Base-by-base conservation (phyloP, 768 basidiomycete species). In the Lentinula lateritia region DNA sequence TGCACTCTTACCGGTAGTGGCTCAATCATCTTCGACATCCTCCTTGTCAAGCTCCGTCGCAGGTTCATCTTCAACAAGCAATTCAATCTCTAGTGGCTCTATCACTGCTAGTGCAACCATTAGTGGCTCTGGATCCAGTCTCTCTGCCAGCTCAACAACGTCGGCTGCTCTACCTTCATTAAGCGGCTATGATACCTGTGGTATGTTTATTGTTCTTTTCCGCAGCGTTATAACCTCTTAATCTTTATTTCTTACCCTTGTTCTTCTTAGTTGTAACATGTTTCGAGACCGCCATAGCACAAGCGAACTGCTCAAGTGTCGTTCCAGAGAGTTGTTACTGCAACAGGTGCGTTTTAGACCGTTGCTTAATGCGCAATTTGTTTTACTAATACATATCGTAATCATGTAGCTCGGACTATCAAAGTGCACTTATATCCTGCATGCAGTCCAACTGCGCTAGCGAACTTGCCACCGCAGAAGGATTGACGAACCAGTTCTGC, bases 301-400 rank as follows among this genome's bases (percentile, higher is more conserved):
- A 23, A 56, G 55, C 36, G 28, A 42, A 56, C 16, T 56, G 55
- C 23, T 23, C 55, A 3, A 56, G 20, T 16, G 55, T 56, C 5
- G 41, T 43, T 2, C 55, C 55, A n/a, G 55, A 56, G 15, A 56
- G 55, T 20, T 56, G 55, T 41, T 56, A 56, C 41, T 56, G 55
- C 16, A 56, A 56, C 55, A 56, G 41, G 55, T 56, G 55, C 12
- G 55, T 43, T 10, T 54, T 5, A 7, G 6, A 18, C 12, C 8
- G 9, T 23, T 15, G n/a, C 36, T 15, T 28, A 2, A 28, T 28
- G 28, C 28, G 28, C 28, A 28, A 28, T 6, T 38, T 10, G 38
- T 10, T 20, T 36, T 16, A 10, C 28, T 7, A 2, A 20, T 43
- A 1, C 5, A 5, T 23, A 12, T 55, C 38, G 6, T 55, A 8